Evolutionary conservation across 257 asterid species (phyloP).

Genomic region (Solanum phureja): DNA sequence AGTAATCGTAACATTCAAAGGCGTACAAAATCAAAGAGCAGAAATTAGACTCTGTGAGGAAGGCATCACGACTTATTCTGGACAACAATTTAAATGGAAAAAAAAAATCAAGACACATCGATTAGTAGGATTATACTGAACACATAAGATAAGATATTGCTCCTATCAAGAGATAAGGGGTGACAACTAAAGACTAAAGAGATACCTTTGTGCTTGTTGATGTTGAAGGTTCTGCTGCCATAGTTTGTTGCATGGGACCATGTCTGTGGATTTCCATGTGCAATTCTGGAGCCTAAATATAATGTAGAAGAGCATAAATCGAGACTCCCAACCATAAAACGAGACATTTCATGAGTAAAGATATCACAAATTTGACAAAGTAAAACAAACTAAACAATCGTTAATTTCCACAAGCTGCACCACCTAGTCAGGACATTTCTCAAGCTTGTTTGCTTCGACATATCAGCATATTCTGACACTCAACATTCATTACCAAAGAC

Average conservation of each 20-base stretch:
- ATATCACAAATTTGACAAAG: background rate
- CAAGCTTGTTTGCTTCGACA: background rate
- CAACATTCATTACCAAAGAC: background rate
- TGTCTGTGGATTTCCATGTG: slow-evolving; percentile 80
- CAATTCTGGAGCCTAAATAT: slow-evolving; percentile 69
- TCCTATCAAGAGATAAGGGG: background rate
- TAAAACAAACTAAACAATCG: background rate
- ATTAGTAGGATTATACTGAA: background rate
- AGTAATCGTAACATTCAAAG: background rate
- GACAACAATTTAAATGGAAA: background rate
- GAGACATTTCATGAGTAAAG: background rate
- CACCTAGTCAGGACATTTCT: no score
- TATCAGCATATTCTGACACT: background rate
- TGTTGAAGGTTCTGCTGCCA: slow-evolving; percentile 63
- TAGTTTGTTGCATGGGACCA: slow-evolving; percentile 59
- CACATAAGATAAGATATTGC: background rate
- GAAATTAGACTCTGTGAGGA: background rate
- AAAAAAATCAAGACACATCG: background rate
- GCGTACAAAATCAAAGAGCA: background rate
- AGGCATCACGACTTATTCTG: background rate
- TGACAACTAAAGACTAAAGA: background rate
- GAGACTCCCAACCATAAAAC: background rate
- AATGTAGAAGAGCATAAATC: background rate
- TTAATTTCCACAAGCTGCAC: background rate
- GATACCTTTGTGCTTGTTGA: slow-evolving; percentile 71